Evolutionary conservation across 495 filamentous ascomycete genomes (phyloP).

Genomic region (Rostrohypoxylon terebratum): DNA sequence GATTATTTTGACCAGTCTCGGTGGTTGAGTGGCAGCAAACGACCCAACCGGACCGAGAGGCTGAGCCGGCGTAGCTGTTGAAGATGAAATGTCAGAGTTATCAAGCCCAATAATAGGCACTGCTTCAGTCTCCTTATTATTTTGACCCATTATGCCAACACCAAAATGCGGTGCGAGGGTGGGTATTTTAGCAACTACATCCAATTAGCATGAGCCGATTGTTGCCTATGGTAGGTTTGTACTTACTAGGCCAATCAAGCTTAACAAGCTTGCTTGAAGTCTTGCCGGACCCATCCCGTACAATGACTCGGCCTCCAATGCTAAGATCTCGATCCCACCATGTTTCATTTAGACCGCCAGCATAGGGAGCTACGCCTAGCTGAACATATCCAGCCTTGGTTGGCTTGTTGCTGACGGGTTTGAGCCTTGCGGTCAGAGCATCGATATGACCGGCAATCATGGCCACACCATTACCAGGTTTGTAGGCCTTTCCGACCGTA

Average conservation of each 20-base stretch:
- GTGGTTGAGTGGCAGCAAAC: constrained; percentile 84
- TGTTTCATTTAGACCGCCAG: constrained; percentile 82
- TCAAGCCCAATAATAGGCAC: constrained; percentile 94
- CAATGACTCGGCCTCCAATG: constrained; percentile 87
- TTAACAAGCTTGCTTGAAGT: constrained; percentile 86
- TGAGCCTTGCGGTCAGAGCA: constrained; percentile 86
- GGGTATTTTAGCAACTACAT: constrained; percentile 82
- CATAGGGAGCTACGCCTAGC: constrained; percentile 92
- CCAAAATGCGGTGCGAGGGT: constrained; percentile 96
- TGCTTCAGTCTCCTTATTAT: constrained; percentile 93
- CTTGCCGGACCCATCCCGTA: constrained; percentile 82
- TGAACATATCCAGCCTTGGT: constrained; percentile 87
- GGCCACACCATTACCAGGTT: constrained; percentile 84
- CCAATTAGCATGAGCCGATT: constrained; percentile 33
- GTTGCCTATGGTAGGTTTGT: neutral
- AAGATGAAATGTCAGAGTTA: constrained; percentile 66
- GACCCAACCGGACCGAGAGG: constrained; percentile 63
- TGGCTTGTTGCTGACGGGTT: constrained; percentile 86
- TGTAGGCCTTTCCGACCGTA: constrained; percentile 80
- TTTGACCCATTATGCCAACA: constrained; percentile 75
- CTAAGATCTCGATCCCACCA: constrained; percentile 97
- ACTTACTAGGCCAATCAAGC: constrained; percentile 82
- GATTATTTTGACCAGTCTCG: constrained; percentile 85
- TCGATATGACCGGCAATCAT: constrained; percentile 92
- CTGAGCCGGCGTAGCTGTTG: constrained; percentile 49